phyloP scores from a whole-genome alignment of 805 yeast genomes.

The Lipomyces oligophaga region DNA sequence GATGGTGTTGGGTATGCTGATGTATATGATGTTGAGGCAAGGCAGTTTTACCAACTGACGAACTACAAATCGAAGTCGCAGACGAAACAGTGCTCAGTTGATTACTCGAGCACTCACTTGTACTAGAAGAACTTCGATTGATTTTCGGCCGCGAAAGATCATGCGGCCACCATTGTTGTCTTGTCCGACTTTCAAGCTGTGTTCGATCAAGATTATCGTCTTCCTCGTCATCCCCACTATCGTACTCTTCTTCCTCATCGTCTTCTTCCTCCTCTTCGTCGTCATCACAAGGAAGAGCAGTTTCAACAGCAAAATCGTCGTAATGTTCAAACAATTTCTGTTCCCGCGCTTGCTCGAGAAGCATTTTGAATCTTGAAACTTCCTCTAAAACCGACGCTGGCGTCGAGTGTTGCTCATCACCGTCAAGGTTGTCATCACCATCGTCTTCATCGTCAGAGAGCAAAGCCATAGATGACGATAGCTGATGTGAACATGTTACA shows the following conservation, averaged over 20 bases:
- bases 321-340: no score
- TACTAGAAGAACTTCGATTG: no score
- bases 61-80: no score
- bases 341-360: slow-evolving; percentile 14
- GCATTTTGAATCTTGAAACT: slow-evolving; percentile 10
- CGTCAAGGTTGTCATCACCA: not conserved
- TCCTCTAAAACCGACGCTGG: slow-evolving; percentile 12
- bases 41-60: no score
- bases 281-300: slow-evolving; percentile 6
- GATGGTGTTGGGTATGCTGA: no score
- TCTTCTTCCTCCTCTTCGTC: not conserved
- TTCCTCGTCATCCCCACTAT: slow-evolving; percentile 1
- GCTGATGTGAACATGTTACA: slow-evolving; percentile 8
- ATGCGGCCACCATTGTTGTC: no score
- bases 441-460: slow-evolving; percentile 13
- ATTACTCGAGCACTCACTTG: no score
- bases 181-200: no score
- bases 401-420: not conserved
- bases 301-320: not conserved
- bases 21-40: no score
- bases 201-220: no score
- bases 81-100: no score
- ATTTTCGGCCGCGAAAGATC: no score
- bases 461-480: slow-evolving; percentile 9
- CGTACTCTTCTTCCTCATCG: not conserved